Evolutionary conservation across 73 alveolate species (phyloP), one percentile per base, ranked within the genome.

Genomic region (Symbiodinium natans): DNA sequence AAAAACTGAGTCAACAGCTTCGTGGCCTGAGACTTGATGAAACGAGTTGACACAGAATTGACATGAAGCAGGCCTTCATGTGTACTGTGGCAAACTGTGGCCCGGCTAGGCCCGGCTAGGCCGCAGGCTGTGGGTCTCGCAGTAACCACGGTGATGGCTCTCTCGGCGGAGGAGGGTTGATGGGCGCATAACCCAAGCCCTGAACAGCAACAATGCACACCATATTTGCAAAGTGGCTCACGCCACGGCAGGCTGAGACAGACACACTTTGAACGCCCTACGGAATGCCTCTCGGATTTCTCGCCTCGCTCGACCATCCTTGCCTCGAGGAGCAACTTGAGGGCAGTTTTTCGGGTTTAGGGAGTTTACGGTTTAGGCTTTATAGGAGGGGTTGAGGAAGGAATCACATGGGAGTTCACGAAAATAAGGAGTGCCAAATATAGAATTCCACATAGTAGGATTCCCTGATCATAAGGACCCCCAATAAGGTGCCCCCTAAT

Each of bases 131-230:
- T 23, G 80, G 84, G 29, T 86, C 41, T 21, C 84, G 92, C 15
- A 83, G 86, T 48, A 89, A 33, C 95, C 95, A 89, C 8, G 87
- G 95, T 29, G 63, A 23, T 27, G 95, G 87, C 36, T 89, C 95
- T 68, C 95, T 27, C 11, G 95, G 95, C 9, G 86, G 48, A 33
- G 94, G 94, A 38, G 86, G 95, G 46, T 89, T 89, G 86, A 56
- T 39, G 46, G 95, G 95, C 6, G 86, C 95, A 59, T 89, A 89
- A 75, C 95, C 95, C 86, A 68, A 10, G 34, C 95, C 95, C 95
- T 87, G 40, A 40, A 75, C 29, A 27, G 43, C 86, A 29, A 21
- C 4, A 34, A 17, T 75, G 46, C 46, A 11, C 13, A 29, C 40
- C 83, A 21, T 71, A 39, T 15, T 10, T 25, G 38, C 10, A 71